Percentiles rank a stretch among this genome's conserved stretches.
These are phyloP conservation scores for Canavalia gladiata DNA, from an alignment of 306 rosid species.

Conservation along the genomic window DNA sequence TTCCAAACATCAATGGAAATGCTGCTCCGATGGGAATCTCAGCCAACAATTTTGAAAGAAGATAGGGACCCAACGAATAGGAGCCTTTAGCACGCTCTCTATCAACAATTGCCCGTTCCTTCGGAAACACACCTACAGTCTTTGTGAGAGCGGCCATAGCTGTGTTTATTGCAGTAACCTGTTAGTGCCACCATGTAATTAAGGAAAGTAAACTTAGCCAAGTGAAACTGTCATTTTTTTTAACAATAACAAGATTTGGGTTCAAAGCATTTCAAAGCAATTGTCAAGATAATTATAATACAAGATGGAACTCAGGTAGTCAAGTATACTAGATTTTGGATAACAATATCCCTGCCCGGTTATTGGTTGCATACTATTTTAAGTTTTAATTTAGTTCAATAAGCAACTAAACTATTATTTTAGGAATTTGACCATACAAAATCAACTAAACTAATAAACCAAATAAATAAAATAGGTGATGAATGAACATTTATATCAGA, in stretches of 20 bases:
- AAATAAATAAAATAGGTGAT: slow-evolving; percentile 15
- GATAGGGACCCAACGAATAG: slow-evolving; percentile 89
- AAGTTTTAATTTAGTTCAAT: slow-evolving; percentile 6
- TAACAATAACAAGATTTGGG: slow-evolving; percentile 21
- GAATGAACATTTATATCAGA: background rate
- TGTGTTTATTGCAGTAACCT: slow-evolving; percentile 98
- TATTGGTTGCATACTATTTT: slow-evolving; percentile 16
- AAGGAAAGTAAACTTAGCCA: slow-evolving; percentile 42
- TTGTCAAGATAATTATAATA: slow-evolving; percentile 35
- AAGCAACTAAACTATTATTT: slow-evolving; percentile 5
- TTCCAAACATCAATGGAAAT: slow-evolving; percentile 90
- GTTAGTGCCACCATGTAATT: slow-evolving; percentile 48
- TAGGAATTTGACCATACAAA: slow-evolving; percentile 9
- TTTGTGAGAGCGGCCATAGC: slow-evolving; percentile 99
- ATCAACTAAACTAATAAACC: slow-evolving; percentile 8
- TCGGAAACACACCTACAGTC: slow-evolving; percentile 88
- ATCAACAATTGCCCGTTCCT: slow-evolving; percentile 88
- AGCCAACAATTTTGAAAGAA: slow-evolving; percentile 89
- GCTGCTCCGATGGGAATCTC: slow-evolving; percentile 95
- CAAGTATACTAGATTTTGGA: slow-evolving; percentile 39
- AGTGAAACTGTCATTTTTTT: slow-evolving; percentile 30
- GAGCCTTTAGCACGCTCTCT: slow-evolving; percentile 94
- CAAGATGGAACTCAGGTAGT: slow-evolving; percentile 39
- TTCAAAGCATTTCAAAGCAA: slow-evolving; percentile 34
- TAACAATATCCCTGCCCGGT: slow-evolving; percentile 28